These are phyloP conservation scores for Saccharomycopsis hybrid DNA, from an alignment of 1,139 yeast genomes.

Conservation along the genomic window DNA sequence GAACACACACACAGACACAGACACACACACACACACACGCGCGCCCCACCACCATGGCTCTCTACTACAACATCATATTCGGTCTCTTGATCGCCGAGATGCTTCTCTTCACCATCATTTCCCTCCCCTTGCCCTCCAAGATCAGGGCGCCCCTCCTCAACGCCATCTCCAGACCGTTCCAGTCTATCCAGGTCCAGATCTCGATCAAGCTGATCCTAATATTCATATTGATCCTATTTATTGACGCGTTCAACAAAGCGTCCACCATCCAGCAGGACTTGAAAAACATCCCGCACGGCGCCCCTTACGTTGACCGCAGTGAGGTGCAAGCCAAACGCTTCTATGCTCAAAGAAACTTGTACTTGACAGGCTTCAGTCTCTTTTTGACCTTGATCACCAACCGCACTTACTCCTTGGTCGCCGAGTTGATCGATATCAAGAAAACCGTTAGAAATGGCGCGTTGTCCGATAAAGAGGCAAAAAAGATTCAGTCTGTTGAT, in stretches of 20 bases:
- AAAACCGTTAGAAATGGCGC: slow-evolving; percentile 32
- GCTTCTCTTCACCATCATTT: slow-evolving; percentile 72
- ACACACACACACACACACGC: too few species aligned
- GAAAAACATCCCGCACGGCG: slow-evolving; percentile 26
- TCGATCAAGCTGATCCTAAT: slow-evolving; percentile 78
- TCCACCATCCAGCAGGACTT: slow-evolving; percentile 64
- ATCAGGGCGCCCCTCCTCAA: slow-evolving; percentile 63
- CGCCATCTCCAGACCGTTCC: slow-evolving; percentile 64
- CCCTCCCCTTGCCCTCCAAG: slow-evolving; percentile 78
- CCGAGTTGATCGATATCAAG: slow-evolving; percentile 65
- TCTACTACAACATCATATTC: slow-evolving; percentile 69
- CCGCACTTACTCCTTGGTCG: slow-evolving; percentile 80
- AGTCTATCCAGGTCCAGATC: slow-evolving; percentile 65
- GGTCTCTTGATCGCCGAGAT: slow-evolving; percentile 70
- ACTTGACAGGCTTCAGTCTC: slow-evolving; percentile 90
- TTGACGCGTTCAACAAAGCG: slow-evolving; percentile 86
- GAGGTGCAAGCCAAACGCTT: slow-evolving; percentile 87
- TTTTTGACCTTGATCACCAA: slow-evolving; percentile 80
- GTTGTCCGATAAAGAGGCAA: slow-evolving; percentile 28
- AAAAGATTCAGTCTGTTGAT: slow-evolving; percentile 27
- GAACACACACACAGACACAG: too few species aligned
- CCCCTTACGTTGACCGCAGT: slow-evolving; percentile 44
- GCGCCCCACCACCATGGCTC: slow-evolving; percentile 43
- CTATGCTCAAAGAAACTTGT: slow-evolving; percentile 95
- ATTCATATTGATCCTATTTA: slow-evolving; percentile 75